Evolutionary conservation across 2,329 filamentous ascomycete species (phyloP).

Genomic region (Phyllosticta citriasiana): DNA sequence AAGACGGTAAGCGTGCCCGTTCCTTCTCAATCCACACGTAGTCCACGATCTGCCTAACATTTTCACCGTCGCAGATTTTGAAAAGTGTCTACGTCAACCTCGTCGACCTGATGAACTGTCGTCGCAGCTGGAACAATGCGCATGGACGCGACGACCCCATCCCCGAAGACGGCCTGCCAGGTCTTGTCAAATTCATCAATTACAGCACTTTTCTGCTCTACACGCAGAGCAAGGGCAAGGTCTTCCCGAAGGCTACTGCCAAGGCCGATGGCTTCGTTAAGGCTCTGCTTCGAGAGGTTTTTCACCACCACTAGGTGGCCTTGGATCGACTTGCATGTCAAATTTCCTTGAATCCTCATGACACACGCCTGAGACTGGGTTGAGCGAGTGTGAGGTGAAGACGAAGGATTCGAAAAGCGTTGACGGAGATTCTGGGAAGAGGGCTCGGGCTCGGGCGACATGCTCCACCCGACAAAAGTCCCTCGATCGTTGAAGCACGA

Average conservation of each 20-base stretch:
- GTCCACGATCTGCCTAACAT: too few relatives aligned
- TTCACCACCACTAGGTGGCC: not conserved
- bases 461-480: too few relatives aligned
- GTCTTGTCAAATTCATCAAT: not conserved
- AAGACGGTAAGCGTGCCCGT: constrained; percentile 15
- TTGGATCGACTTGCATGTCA: not conserved
- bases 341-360: not conserved
- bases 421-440: too few relatives aligned
- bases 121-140: constrained; percentile 13
- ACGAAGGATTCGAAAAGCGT: not conserved
- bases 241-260: constrained; percentile 15
- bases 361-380: not conserved
- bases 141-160: not conserved
- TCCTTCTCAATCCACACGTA: not conserved
- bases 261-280: constrained; percentile 19
- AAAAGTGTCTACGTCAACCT: constrained; percentile 19
- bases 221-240: not conserved
- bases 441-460: too few relatives aligned
- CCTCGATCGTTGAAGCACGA: too few relatives aligned
- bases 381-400: not conserved
- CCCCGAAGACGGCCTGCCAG: not conserved
- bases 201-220: not conserved
- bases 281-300: constrained; percentile 12
- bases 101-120: constrained; percentile 17
- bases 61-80: constrained; percentile 12